Evolutionary conservation across 1,139 yeast genomes (phyloP).

Genomic region (Scheffersomyces segobiensis): DNA sequence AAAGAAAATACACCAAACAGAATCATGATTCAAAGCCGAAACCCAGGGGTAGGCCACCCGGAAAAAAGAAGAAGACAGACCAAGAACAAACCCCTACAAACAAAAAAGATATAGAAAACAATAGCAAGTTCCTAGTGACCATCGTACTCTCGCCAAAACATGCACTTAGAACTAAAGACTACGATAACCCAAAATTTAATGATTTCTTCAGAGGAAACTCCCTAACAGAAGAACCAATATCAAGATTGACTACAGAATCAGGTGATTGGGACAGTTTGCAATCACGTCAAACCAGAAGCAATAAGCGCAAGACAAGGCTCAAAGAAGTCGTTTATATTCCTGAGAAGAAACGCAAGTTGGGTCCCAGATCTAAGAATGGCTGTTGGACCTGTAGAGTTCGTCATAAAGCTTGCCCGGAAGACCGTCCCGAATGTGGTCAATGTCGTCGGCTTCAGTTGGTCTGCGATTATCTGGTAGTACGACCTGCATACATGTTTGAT

Average conservation of each 20-base stretch:
- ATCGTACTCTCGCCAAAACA: not conserved
- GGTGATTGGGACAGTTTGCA: not conserved
- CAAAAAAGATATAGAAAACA: not conserved
- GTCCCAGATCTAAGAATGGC: slow-evolving; percentile 54
- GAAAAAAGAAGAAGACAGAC: not conserved
- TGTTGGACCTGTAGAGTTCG: slow-evolving; percentile 73
- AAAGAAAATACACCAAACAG: not conserved
- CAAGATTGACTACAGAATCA: not conserved
- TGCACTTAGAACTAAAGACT: not conserved
- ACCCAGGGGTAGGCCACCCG: not conserved
- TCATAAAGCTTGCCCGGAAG: slow-evolving; percentile 66
- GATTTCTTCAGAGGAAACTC: not conserved
- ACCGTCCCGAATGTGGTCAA: slow-evolving; percentile 55
- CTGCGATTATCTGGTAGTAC: slow-evolving; percentile 53
- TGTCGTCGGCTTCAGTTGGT: slow-evolving; percentile 51
- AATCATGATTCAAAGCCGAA: not conserved
- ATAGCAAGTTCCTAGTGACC: not conserved
- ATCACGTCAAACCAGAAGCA: not conserved
- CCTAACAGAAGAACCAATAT: not conserved
- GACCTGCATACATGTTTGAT: slow-evolving; percentile 59
- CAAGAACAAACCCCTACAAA: not conserved
- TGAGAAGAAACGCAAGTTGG: slow-evolving; percentile 11
- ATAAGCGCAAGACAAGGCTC: not conserved
- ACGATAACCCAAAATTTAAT: not conserved
- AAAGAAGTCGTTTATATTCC: not conserved